phyloP scores from a whole-genome alignment of 371 early-diverging fungal genomes.

The Pancytospora epiphaga region DNA sequence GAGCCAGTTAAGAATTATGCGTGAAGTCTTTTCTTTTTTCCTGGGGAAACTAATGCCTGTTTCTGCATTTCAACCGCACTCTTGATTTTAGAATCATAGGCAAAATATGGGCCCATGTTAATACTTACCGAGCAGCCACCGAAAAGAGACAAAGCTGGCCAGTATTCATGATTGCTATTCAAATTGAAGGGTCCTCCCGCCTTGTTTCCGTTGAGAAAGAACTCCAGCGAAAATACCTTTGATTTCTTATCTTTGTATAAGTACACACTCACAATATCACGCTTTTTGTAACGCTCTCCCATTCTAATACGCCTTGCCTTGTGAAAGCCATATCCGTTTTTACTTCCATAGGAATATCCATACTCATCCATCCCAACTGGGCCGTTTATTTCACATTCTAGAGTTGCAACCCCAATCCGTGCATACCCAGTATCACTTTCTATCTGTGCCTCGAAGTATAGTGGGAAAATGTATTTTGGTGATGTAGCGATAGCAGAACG shows the following conservation, averaged over 20 bases:
- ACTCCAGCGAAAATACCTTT: neutral
- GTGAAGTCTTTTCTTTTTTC: too few species aligned
- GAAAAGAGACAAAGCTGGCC: slow-evolving; percentile 24
- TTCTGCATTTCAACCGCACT: neutral
- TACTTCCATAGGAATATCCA: slow-evolving; percentile 24
- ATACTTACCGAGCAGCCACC: neutral
- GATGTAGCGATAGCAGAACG: neutral
- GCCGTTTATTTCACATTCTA: slow-evolving; percentile 13
- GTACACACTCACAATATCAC: slow-evolving; percentile 10
- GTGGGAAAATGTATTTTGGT: neutral
- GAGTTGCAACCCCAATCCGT: slow-evolving; percentile 30
- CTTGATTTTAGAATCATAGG: neutral
- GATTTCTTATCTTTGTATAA: slow-evolving; percentile 10
- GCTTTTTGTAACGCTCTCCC: neutral
- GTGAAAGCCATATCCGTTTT: slow-evolving; percentile 34
- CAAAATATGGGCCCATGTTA: slow-evolving; percentile 32
- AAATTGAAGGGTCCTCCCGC: neutral
- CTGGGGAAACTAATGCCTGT: too few species aligned
- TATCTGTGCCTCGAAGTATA: neutral
- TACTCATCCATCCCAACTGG: slow-evolving; percentile 31
- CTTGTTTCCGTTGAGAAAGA: slow-evolving; percentile 20
- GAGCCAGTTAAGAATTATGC: too few species aligned
- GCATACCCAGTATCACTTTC: neutral
- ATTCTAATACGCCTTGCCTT: slow-evolving; percentile 11
- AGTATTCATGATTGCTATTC: neutral